These are phyloP conservation scores for Nitzschia inconspicua DNA, from an alignment of 108 stramenopile genomes.

Conservation along the genomic window DNA sequence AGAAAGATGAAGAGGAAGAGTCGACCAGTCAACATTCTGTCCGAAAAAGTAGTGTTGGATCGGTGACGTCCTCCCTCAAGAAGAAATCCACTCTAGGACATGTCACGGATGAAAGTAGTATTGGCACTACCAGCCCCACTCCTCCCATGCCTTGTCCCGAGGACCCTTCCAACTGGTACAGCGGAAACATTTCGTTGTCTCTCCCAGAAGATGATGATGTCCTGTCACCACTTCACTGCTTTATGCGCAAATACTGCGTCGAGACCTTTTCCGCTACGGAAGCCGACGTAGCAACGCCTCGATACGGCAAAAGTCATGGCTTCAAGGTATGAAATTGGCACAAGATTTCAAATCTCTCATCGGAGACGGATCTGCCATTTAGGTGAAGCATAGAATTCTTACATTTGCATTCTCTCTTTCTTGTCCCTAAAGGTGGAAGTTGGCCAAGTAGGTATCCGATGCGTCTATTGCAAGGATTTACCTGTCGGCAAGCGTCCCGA, in stretches of 20 bases:
- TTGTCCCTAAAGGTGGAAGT: too few species aligned
- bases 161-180: constrained; percentile 14
- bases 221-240: constrained; percentile 76
- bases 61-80: neutral
- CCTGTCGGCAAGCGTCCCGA: constrained; percentile 23
- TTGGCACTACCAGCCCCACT: too few species aligned
- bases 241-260: constrained; percentile 68
- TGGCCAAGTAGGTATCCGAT: constrained; percentile 53
- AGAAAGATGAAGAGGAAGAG: too few species aligned
- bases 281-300: constrained; percentile 63
- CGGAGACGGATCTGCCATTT: too few species aligned
- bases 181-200: constrained; percentile 38
- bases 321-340: too few species aligned
- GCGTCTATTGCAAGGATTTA: constrained; percentile 47
- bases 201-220: constrained; percentile 61
- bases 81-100: too few species aligned
- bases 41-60: neutral
- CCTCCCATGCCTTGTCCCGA: too few species aligned
- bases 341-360: too few species aligned
- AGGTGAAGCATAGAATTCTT: too few species aligned
- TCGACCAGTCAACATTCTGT: too few species aligned
- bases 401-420: too few species aligned
- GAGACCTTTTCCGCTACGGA: constrained; percentile 69
- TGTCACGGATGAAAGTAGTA: too few species aligned
- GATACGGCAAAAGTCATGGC: constrained; percentile 59